Conservation (phyloP, 2,329 filamentous ascomycete species). For the Nothopassalora personata region DNA sequence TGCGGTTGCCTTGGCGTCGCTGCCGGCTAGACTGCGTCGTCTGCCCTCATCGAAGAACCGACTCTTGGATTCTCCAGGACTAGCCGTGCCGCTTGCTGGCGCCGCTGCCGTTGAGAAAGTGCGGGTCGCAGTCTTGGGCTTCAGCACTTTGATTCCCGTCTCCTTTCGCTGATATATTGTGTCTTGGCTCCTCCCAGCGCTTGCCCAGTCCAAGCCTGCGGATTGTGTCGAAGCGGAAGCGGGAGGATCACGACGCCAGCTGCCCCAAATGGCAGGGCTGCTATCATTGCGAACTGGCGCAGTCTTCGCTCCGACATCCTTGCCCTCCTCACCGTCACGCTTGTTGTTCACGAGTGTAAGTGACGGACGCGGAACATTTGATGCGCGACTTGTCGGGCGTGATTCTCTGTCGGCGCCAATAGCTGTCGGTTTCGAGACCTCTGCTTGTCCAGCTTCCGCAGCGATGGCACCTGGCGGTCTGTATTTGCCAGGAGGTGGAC, state of each 20-base stretch:
- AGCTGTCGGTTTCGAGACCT: constrained; percentile 21
- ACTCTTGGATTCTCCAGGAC: constrained; percentile 34
- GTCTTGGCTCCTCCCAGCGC: constrained; percentile 52
- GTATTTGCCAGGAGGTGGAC: constrained; percentile 28
- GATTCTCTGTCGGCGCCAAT: constrained; percentile 22
- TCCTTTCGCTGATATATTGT: constrained; percentile 62
- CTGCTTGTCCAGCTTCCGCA: constrained; percentile 16
- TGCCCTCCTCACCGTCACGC: constrained; percentile 15
- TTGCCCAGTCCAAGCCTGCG: constrained; percentile 46
- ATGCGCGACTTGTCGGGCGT: constrained; percentile 23
- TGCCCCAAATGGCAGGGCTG: constrained; percentile 43
- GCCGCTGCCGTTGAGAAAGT: constrained; percentile 39
- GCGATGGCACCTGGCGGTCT: constrained; percentile 27
- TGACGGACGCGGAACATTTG: constrained; percentile 21
- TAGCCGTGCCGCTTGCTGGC: constrained; percentile 14
- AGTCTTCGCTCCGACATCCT: constrained; percentile 12
- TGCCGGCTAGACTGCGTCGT: constrained; percentile 24
- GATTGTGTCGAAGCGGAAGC: constrained; percentile 12
- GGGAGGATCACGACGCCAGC: constrained; percentile 42
- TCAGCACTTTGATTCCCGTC: constrained; percentile 85
- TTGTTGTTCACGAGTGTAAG: constrained; percentile 23
- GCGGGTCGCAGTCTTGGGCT: constrained; percentile 62
- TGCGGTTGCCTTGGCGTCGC: constrained; percentile 9
- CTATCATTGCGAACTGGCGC: constrained; percentile 19
- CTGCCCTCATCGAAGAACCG: constrained; percentile 48